Evolutionary conservation across 345 rosid genomes (phyloP), one percentile per base, ranked within the genome.

Genomic region (Gossypium arboreum): DNA sequence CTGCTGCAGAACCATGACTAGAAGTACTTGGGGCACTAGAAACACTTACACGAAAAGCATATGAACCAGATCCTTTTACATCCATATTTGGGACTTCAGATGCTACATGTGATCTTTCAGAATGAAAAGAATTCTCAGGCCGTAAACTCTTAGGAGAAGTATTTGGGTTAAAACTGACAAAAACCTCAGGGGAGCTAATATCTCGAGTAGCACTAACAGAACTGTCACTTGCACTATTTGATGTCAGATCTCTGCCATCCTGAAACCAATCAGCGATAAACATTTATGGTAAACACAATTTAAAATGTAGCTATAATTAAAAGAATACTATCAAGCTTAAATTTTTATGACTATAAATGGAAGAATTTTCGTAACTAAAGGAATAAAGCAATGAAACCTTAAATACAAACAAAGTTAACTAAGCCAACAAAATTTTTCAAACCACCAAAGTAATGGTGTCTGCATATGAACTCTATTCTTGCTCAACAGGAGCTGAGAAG

Each of bases 1-100:
- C 99, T 9, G 96, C 93, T 80, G 89, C 96, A 80, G 98, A 95
- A 72, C 99, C 98, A 78, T 95, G 99, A 82, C 99, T 95, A 54
- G 97, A 93, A 57, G 93, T 91, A 86, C 98, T 95, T 73, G 92
- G 99, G 47, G 83, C 93, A 75, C 99, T 93, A 63, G 99, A 95
- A 75, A 95, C 96, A 86, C 99, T 95, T 82, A 90, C 97, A 72
- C 99, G 92, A 82, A 95, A 86, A 82, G 84, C 91, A 68, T 93
- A 97, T 75, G 99, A 90, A 81, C 85, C 86, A 61, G 97, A 81
- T 73, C 92, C 95, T 81, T 89, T 92, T 76, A 78, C 93, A 82
- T 86, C 91, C 99, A 95, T 95, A 79, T 86, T 90, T 81, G 87
- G 77, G 81, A 84, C 86, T 71, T 88, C 93, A 79, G 86, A 89